These are phyloP conservation scores for Lotus japonicus DNA, from an alignment of 306 rosid species.

Conservation along the genomic window DNA sequence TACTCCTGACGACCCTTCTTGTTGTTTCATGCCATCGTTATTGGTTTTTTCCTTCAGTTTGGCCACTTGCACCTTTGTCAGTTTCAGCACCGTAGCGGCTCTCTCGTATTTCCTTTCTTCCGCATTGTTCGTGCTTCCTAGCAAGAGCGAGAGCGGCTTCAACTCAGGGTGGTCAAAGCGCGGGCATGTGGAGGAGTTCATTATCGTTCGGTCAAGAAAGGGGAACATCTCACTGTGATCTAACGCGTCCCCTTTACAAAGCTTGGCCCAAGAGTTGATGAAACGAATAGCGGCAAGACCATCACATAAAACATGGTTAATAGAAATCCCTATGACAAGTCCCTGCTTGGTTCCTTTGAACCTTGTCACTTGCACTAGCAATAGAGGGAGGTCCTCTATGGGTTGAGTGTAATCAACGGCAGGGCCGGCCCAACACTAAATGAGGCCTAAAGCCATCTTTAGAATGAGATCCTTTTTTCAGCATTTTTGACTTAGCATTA, in stretches of 20 bases:
- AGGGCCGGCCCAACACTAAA: too few relatives aligned
- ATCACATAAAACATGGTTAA: neutral
- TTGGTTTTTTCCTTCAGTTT: neutral
- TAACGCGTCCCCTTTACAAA: neutral
- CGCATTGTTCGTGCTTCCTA: neutral
- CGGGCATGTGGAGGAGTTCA: neutral
- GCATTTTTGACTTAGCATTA: too few relatives aligned
- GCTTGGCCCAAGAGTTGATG: slow-evolving; percentile 18
- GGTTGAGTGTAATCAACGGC: neutral
- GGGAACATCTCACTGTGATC: neutral
- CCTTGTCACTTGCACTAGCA: neutral
- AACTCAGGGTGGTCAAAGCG: slow-evolving; percentile 1
- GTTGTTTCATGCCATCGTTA: too few relatives aligned
- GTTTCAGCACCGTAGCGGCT: neutral
- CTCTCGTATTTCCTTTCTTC: neutral
- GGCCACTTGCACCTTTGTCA: neutral
- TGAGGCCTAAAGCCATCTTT: too few relatives aligned
- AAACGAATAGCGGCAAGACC: neutral
- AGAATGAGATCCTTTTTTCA: too few relatives aligned
- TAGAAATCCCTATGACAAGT: neutral
- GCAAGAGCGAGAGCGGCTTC: neutral
- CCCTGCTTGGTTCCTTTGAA: neutral
- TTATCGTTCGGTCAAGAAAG: neutral
- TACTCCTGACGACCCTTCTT: too few relatives aligned
- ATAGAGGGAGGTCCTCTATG: neutral